Evolutionary conservation across 2,329 filamentous ascomycete species (phyloP).

Genomic region (Xylaria digitata): DNA sequence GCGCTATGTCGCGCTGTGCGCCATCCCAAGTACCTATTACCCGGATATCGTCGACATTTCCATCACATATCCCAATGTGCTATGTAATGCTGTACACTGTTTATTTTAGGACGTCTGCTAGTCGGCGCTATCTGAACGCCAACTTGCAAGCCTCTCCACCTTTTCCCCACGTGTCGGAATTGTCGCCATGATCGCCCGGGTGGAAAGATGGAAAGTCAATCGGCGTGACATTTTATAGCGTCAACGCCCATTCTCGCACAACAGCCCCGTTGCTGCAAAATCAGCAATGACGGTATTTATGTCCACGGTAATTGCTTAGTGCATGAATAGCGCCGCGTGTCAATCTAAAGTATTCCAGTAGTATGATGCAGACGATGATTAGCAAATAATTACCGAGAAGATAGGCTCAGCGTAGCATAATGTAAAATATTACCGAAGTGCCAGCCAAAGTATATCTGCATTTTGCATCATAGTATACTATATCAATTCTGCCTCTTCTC

Average conservation of each 20-base stretch:
- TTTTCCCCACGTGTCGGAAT: too few species aligned
- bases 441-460: background rate
- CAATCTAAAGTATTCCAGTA: background rate
- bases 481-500: too few species aligned
- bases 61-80: too few species aligned
- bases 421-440: background rate
- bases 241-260: background rate
- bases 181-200: too few species aligned
- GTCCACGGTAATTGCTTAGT: background rate
- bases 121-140: too few species aligned
- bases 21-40: conserved; percentile 1
- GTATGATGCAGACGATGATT: background rate
- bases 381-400: background rate
- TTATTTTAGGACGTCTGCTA: too few species aligned
- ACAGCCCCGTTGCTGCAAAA: too few species aligned
- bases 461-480: background rate
- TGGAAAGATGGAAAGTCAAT: too few species aligned
- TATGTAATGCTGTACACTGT: too few species aligned
- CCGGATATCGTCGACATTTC: background rate
- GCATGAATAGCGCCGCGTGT: background rate
- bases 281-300: background rate
- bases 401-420: background rate
- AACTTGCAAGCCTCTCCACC: too few species aligned
- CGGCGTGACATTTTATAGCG: too few species aligned
- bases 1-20: background rate